Base-by-base conservation (phyloP, 2,329 filamentous ascomycete species). In the Colletotrichum chlorophyti region DNA sequence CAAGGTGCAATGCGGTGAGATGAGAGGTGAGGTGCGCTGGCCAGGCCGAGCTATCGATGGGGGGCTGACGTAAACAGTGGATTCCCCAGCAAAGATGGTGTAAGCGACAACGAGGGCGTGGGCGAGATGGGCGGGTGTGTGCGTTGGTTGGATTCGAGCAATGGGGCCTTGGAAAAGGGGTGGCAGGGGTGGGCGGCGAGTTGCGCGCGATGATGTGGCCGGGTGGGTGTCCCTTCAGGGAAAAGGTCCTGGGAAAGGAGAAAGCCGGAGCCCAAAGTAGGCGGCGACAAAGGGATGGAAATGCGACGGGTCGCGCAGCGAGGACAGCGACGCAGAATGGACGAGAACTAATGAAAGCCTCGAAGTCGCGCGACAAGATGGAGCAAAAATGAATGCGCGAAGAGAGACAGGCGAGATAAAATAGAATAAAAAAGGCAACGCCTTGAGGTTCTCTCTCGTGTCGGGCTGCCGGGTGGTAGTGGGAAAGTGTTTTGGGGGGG, bases 341-440 rank as follows among this genome's bases (percentile, higher is more conserved):
- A 70, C 78, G 78, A 83, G 74, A 72, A 74, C 80, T 82, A 83
- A 70, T 71, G 61, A 82, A 77, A 77, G 75, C 72, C 74, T 77
- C 75, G 74, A 74, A 65, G 60, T 64, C 58, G 64, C 66, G 66
- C 60, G 38, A 58, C 43, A 64, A 54, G 58, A 57, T 38, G 42
- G 57, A 61, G 58, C 45, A 49, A 54, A 63, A 63, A 64, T 49
- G 63, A 60, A 62, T 61, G 62, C 62, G 63, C 63, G 58, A 65
- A 64, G 49, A 48, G 53, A 60, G 51, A 43, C 21, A 52, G 26
- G 43, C 47, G 53, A 32, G 53, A n/a, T 47, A 53, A 60, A 53
- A 27, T 52, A 23, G 15, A 38, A 40, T 37, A 8, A 12, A 50
- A 58, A 49, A 26, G 41, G 61, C 59, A 61, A 48, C 43, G 57